These are phyloP conservation scores for Suhomyces choctaworum DNA, from an alignment of 1,139 yeast species.

Conservation along the genomic window DNA sequence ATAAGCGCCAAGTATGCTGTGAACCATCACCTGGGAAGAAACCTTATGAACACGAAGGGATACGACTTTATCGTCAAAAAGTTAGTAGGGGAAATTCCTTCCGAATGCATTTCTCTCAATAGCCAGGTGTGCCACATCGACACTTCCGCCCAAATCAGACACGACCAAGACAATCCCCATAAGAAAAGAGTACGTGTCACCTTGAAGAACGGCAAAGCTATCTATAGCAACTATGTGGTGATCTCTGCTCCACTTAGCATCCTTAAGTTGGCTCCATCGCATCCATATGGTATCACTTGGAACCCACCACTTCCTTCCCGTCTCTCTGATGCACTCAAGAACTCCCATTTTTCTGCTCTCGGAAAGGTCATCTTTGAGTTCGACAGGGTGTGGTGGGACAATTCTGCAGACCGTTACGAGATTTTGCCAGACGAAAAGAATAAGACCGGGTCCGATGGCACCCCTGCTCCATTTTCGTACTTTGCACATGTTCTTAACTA, in stretches of 20 bases:
- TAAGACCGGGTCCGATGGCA: constrained; percentile 1
- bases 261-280: constrained; percentile 40
- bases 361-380: constrained; percentile 82
- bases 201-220: constrained; percentile 14
- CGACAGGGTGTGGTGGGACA: constrained; percentile 66
- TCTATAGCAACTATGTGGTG: constrained; percentile 53
- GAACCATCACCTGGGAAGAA: constrained; percentile 73
- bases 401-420: constrained; percentile 50
- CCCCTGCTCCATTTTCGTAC: constrained; percentile 32
- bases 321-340: constrained; percentile 45
- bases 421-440: constrained; percentile 37
- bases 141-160: constrained; percentile 19
- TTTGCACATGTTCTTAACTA: constrained; percentile 35
- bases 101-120: constrained; percentile 39
- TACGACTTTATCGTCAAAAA: constrained; percentile 53
- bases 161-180: background rate
- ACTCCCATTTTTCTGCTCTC: constrained; percentile 65
- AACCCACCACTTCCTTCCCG: constrained; percentile 54
- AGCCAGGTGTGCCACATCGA: constrained; percentile 49
- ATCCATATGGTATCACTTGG: constrained; percentile 54
- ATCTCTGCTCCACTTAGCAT: constrained; percentile 79
- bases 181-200: constrained; percentile 15
- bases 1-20: constrained; percentile 68
- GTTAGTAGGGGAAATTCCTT: constrained; percentile 42
- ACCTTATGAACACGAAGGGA: constrained; percentile 63